Evolutionary conservation across 306 rosid genomes (phyloP), one percentile per base, ranked within the genome.

Genomic region (Mucuna pruriens): DNA sequence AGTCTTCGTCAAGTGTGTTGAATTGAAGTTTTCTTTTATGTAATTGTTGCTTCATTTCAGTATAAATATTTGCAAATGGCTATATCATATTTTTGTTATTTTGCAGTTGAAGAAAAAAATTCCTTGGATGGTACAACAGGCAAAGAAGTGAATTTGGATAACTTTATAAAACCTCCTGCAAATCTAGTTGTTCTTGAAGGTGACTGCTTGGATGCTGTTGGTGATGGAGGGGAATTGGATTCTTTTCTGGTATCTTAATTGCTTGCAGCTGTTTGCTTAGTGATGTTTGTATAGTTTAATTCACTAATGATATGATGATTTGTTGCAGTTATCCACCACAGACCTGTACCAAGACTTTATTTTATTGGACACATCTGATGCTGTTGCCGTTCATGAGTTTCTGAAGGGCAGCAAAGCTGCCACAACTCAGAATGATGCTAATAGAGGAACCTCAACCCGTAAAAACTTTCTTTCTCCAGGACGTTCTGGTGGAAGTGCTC

Each of bases 161-260:
- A 84, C 65, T 92, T 91, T 76, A 90, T 88, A 58, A 93, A 92
- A 85, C 91, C 99, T 65, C 99, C 98, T 11, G 93, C 97, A 77
- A 95, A 95, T 84, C 80, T 95, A 60, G 97, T 93, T 79, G 97
- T 95, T 71, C 96, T 93, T 22, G 99, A 95, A 87, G 98, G 99
- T 20, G 99, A 93, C 82, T 95, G 99, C 88, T 84, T 95, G 77
- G 99, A 93, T 80, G 73, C 90, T 25, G 73, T 85, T 48, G 97
- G 94, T 84, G 97, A 92, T 90, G 92, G 90, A 8, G 95, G 97
- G 78, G 99, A 95, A 77, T 85, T 93, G 84, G 98, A 90, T 84
- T 88, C 98, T 16, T 93, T 90, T 86, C 91, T 93, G 99, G 99
- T 95, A 95, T 72, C 13, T 13, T 70, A 52, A 54, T 78, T 82